These are phyloP conservation scores for Exsudoporus frostii DNA, from an alignment of 768 basidiomycete genomes.

Conservation along the genomic window DNA sequence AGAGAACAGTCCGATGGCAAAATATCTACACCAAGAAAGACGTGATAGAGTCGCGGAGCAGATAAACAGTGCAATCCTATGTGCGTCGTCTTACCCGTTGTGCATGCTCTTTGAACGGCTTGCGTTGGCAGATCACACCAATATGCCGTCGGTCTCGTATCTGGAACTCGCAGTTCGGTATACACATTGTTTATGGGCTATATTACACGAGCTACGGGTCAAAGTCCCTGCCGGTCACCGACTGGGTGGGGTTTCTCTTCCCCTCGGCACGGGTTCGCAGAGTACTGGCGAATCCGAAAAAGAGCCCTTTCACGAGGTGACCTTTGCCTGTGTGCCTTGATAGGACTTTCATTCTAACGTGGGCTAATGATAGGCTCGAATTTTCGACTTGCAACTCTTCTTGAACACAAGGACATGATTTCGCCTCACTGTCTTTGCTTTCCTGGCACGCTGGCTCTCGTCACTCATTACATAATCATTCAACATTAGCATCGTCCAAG, in stretches of 20 bases:
- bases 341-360: background rate
- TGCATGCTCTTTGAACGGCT: constrained; percentile 1
- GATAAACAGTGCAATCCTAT: constrained; percentile 80
- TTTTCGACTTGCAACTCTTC: constrained; percentile 54
- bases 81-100: constrained; percentile 43
- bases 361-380: constrained; percentile 37
- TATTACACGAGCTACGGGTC: constrained; percentile 48
- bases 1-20: constrained; percentile 69
- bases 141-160: constrained; percentile 51
- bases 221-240: constrained; percentile 40
- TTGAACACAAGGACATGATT: constrained; percentile 45
- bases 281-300: constrained; percentile 31
- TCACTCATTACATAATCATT: constrained; percentile 4
- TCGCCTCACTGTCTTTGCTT: background rate
- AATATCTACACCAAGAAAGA: constrained; percentile 73
- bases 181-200: constrained; percentile 58
- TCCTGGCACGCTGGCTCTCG: background rate
- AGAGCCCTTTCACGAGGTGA: constrained; percentile 37
- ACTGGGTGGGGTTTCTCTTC: constrained; percentile 45
- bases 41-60: constrained; percentile 84
- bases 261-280: constrained; percentile 31
- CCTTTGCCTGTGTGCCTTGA: background rate
- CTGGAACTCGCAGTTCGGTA: constrained; percentile 67
- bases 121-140: constrained; percentile 44
- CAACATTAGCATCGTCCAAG: constrained; percentile 16